These are phyloP conservation scores for Taxillus chinensis DNA, from an alignment of 164 flowering plant genomes.

Conservation along the genomic window DNA sequence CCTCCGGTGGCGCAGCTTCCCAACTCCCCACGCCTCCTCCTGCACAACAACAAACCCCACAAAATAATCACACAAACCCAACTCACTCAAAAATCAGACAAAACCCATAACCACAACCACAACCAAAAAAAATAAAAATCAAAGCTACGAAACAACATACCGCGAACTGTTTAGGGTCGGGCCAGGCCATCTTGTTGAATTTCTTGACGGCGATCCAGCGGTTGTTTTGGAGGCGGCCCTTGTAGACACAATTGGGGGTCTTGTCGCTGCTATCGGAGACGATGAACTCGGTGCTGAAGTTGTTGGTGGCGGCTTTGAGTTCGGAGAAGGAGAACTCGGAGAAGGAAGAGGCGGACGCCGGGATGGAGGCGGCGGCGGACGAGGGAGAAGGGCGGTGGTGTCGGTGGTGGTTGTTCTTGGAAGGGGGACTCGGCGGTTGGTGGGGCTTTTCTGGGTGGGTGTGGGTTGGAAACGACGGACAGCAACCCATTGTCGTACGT, in stretches of 20 bases:
- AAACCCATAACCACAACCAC: not conserved
- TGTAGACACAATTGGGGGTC: slow-evolving; percentile 36
- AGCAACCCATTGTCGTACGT: slow-evolving; percentile 25
- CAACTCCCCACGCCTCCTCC: slow-evolving; percentile 51
- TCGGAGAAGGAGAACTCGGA: slow-evolving; percentile 32
- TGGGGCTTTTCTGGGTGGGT: slow-evolving; percentile 20
- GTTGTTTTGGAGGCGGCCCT: slow-evolving; percentile 29
- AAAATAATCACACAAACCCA: too few relatives aligned
- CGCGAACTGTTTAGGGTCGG: slow-evolving; percentile 40
- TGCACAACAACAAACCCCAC: slow-evolving; percentile 2
- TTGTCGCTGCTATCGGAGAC: slow-evolving; percentile 42
- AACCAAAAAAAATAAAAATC: not conserved
- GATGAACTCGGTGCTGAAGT: slow-evolving; percentile 32
- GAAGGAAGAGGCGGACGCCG: slow-evolving; percentile 20
- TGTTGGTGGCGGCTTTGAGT: slow-evolving; percentile 38
- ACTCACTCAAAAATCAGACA: too few relatives aligned
- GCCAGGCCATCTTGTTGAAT: slow-evolving; percentile 39
- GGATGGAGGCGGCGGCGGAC: not conserved
- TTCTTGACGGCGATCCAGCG: slow-evolving; percentile 44
- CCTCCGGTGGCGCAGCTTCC: slow-evolving; percentile 24
- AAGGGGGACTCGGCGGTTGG: slow-evolving; percentile 4
- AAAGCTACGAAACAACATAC: slow-evolving; percentile 11
- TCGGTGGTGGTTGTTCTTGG: not conserved
- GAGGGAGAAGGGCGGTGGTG: slow-evolving; percentile 1
- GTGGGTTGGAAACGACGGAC: slow-evolving; percentile 19